phyloP scores from a whole-genome alignment of 2,329 filamentous ascomycete species.

The Ceratocystis colombiana region DNA sequence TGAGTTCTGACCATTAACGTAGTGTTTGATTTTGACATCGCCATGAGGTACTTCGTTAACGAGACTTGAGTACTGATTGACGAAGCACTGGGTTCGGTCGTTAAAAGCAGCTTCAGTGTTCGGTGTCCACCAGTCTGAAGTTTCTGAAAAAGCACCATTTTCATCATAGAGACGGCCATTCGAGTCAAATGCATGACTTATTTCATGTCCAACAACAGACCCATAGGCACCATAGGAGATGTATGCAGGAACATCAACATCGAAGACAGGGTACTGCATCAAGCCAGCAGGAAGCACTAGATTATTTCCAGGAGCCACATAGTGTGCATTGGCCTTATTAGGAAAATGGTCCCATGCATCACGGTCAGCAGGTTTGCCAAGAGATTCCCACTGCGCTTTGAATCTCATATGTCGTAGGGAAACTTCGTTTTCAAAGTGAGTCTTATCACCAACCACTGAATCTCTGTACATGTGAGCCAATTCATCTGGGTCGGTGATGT shows the following conservation, averaged over 20 bases:
- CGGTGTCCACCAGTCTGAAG: slow-evolving; percentile 58
- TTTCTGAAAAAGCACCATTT: slow-evolving; percentile 40
- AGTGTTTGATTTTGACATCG: slow-evolving; percentile 37
- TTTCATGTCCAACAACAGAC: slow-evolving; percentile 56
- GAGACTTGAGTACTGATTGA: slow-evolving; percentile 48
- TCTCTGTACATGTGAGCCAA: slow-evolving; percentile 49
- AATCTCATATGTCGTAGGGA: slow-evolving; percentile 41
- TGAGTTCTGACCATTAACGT: slow-evolving; percentile 54
- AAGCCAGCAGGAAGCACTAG: slow-evolving; percentile 61
- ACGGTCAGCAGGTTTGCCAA: slow-evolving; percentile 51
- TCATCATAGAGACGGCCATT: slow-evolving; percentile 55
- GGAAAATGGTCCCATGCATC: slow-evolving; percentile 52
- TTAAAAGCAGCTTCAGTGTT: slow-evolving; percentile 49
- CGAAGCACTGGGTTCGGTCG: slow-evolving; percentile 52
- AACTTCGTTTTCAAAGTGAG: slow-evolving; percentile 50
- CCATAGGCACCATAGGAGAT: slow-evolving; percentile 61
- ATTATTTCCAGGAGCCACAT: slow-evolving; percentile 54
- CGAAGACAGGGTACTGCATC: slow-evolving; percentile 58
- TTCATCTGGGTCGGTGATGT: slow-evolving; percentile 48
- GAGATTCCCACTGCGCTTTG: slow-evolving; percentile 44
- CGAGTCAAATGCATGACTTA: slow-evolving; percentile 61
- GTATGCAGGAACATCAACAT: slow-evolving; percentile 52
- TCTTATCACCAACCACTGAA: slow-evolving; percentile 41
- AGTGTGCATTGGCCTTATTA: slow-evolving; percentile 56
- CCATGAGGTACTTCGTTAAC: neutral